phyloP scores from a whole-genome alignment of 352 stramenopile species.

The Phytophthora gonapodyides region DNA sequence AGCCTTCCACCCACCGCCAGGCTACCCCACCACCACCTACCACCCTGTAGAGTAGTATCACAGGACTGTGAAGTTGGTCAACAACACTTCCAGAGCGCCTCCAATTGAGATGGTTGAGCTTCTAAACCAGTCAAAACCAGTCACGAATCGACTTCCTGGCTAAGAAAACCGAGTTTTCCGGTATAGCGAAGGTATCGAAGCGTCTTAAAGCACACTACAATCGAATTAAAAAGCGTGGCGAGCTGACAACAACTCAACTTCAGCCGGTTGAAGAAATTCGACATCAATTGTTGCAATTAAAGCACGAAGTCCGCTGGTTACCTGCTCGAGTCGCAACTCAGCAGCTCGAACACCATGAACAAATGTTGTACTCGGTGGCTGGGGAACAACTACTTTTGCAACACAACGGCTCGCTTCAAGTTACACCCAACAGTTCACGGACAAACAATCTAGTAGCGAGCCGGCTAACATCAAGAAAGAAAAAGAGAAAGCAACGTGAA shows the following conservation, averaged over 20 bases:
- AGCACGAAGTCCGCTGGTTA: no score
- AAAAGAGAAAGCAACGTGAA: not conserved
- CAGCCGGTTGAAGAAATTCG: no score
- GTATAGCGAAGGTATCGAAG: slow-evolving; percentile 8
- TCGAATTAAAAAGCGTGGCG: slow-evolving; percentile 6
- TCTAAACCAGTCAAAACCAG: slow-evolving; percentile 8
- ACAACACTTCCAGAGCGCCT: slow-evolving; percentile 1
- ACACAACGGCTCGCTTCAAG: no score
- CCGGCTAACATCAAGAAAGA: not conserved
- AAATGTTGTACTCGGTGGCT: no score
- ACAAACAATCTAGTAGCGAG: no score
- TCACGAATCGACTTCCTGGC: slow-evolving; percentile 9
- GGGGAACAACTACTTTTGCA: no score
- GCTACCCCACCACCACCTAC: not conserved
- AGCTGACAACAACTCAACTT: no score
- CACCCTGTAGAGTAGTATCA: slow-evolving; percentile 18
- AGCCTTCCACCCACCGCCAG: slow-evolving; percentile 8
- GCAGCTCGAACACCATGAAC: no score
- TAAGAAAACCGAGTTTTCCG: not conserved
- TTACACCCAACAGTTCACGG: no score
- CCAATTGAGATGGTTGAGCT: slow-evolving; percentile 9
- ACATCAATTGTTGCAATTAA: no score
- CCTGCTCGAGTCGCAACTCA: no score
- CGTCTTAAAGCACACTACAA: slow-evolving; percentile 11
- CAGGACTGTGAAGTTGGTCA: slow-evolving; percentile 5